Evolutionary conservation across 495 filamentous ascomycete genomes (phyloP).

Genomic region (Podospora appendiculata): DNA sequence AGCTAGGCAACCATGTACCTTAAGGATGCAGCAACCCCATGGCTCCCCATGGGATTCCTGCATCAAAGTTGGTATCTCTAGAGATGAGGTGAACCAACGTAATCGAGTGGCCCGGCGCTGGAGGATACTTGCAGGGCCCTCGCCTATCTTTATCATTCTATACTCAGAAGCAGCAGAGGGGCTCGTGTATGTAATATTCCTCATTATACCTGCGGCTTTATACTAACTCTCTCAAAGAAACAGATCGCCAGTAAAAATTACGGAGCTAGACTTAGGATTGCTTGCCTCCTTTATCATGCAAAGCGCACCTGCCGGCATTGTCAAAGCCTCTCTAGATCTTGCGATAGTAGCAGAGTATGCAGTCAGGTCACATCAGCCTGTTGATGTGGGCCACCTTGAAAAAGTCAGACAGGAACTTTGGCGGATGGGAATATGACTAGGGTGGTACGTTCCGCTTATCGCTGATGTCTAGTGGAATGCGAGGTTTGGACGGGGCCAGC

Average conservation of each 20-base stretch:
- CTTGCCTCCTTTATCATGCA: conserved; percentile 1
- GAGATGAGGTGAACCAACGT: conserved; percentile 12
- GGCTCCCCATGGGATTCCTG: too few relatives aligned
- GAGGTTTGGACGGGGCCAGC: too few relatives aligned
- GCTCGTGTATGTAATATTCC: conserved; percentile 1
- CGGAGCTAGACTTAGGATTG: background rate
- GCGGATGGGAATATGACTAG: too few relatives aligned
- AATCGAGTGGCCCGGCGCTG: conserved; percentile 13
- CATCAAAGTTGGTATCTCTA: background rate
- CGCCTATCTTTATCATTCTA: conserved; percentile 4
- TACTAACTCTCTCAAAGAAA: conserved; percentile 6
- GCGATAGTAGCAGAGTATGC: background rate
- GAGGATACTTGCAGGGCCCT: conserved; percentile 3
- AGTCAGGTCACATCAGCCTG: background rate
- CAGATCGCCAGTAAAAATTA: background rate
- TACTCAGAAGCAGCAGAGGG: conserved; percentile 5
- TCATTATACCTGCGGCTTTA: background rate
- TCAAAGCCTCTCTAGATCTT: conserved; percentile 1
- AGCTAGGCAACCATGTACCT: too few relatives aligned
- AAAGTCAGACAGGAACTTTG: background rate
- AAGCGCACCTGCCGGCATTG: conserved; percentile 1
- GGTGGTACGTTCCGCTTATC: too few relatives aligned
- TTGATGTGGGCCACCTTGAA: background rate
- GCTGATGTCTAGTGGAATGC: too few relatives aligned
- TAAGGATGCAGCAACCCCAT: too few relatives aligned